These are phyloP conservation scores for Ogataea naganishii DNA, from an alignment of 805 yeast species.

Conservation along the genomic window DNA sequence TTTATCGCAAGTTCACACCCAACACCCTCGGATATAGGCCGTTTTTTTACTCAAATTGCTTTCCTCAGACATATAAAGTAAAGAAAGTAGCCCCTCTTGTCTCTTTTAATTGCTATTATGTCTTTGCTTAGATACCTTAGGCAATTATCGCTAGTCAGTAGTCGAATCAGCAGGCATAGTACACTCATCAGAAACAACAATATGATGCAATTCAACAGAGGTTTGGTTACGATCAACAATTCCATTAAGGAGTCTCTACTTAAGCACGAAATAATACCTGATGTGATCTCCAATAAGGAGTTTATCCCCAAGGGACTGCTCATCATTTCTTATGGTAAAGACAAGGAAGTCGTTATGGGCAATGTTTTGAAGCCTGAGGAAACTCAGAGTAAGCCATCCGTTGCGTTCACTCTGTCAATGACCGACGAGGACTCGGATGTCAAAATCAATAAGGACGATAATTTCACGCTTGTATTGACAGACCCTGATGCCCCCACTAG, in stretches of 20 bases:
- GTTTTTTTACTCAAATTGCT: no score
- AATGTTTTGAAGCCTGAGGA: conserved; percentile 56
- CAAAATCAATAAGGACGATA: conserved; percentile 34
- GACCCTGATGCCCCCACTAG: conserved; percentile 93
- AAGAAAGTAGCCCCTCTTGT: no score
- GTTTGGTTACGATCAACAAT: conserved; percentile 43
- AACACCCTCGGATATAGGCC: no score
- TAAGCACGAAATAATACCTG: conserved; percentile 44
- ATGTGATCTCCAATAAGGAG: conserved; percentile 34
- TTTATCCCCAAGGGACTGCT: conserved; percentile 43
- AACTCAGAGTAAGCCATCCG: conserved; percentile 58
- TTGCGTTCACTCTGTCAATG: conserved; percentile 50
- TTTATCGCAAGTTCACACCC: no score
- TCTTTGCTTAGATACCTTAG: no score
- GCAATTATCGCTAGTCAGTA: no score
- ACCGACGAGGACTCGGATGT: conserved; percentile 27
- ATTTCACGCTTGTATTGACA: conserved; percentile 70
- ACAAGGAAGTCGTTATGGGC: conserved; percentile 66
- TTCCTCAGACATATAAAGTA: no score
- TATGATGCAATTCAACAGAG: no score
- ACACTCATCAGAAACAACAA: no score
- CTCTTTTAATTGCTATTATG: no score
- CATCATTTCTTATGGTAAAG: conserved; percentile 53
- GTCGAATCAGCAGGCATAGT: no score
- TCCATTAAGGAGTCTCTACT: conserved; percentile 41